A percentile compares a stretch with the other conserved stretches of the same genome.
Conservation (phyloP, 805 yeast species). For the Torulaspora maleeae region DNA sequence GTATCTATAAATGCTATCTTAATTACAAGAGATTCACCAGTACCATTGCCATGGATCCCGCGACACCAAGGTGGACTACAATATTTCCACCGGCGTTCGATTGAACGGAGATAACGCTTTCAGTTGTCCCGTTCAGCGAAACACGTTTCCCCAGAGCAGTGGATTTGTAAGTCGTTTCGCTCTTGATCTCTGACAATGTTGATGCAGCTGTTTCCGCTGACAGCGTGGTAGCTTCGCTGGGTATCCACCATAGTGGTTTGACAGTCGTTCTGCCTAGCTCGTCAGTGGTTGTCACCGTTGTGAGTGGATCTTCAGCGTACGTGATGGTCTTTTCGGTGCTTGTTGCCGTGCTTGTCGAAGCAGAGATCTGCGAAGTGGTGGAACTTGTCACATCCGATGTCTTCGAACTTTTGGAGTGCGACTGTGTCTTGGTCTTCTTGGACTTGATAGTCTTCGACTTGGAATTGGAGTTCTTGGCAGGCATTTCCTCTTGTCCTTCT, state of each 20-base stretch:
- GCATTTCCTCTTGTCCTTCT: neutral
- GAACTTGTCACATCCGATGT: neutral
- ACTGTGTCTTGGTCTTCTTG: neutral
- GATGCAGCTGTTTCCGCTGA: neutral
- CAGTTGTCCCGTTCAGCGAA: neutral
- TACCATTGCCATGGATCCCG: slow-evolving; percentile 20
- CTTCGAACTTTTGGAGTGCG: neutral
- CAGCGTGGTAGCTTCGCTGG: slow-evolving; percentile 1
- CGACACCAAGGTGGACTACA: slow-evolving; percentile 10
- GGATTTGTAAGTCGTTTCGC: neutral
- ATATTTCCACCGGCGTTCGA: slow-evolving; percentile 11
- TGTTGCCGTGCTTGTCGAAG: neutral
- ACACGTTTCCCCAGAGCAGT: neutral
- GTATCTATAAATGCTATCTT: neutral
- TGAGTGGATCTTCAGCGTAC: slow-evolving; percentile 18
- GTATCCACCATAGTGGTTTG: slow-evolving; percentile 19
- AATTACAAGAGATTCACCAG: slow-evolving; percentile 6
- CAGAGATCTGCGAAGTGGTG: neutral
- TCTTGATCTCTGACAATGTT: neutral
- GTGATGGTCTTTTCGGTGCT: neutral
- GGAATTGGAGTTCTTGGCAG: neutral
- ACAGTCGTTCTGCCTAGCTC: slow-evolving; percentile 19
- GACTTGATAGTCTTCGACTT: neutral
- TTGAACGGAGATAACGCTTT: slow-evolving; percentile 11
- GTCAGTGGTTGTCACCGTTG: slow-evolving; percentile 23